Evolutionary conservation across 257 asterid species (phyloP), one percentile per base, ranked within the genome.

Genomic region (Nicotiana knightiana): DNA sequence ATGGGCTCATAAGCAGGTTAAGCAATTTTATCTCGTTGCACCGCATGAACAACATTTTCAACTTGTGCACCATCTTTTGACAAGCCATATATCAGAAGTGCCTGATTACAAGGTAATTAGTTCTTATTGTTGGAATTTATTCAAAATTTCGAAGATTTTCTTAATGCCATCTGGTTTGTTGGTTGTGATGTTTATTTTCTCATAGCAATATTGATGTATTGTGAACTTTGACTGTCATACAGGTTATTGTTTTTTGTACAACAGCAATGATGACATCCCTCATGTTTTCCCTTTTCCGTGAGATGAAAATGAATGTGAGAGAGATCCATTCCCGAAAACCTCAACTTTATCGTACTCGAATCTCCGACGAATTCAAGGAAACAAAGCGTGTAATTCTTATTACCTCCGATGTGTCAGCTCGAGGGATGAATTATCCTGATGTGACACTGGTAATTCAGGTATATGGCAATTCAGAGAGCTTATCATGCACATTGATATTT

Each of bases 401-500:
- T 62, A 86, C 93, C 63, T 94, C 99, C 39, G 97, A 94, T 83
- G 93, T 93, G 79, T 93, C 97, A 43, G 85, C 98, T 76, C 94
- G 97, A 46, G 99, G 99, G 66, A 82, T 96, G 89, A 89, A 94
- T 91, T 96, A 96, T 89, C 98, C 98, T 77, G 95, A 94, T 86
- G 97, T 96, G 81, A 90, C 97, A 1, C 88, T 94, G 84, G 97
- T 96, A 70, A 85, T 96, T 87, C 98, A 96, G 97, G 98, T 93
- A 85, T 53, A 76, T 6, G 82, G 80, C 46, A 4, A 75, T 75
- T 75, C 17, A 51, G 46, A 8, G 70, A 83, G 28, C 63, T 51
- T 75, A 75, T 75, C 15, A 26, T 51, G 62, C 5, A 0, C 43
- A 26, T 48, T 48, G 79, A 73, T 75, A 28, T 15, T 51, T 75